Evolutionary conservation across 805 yeast genomes (phyloP).

Genomic region (Candida fluviatilis): DNA sequence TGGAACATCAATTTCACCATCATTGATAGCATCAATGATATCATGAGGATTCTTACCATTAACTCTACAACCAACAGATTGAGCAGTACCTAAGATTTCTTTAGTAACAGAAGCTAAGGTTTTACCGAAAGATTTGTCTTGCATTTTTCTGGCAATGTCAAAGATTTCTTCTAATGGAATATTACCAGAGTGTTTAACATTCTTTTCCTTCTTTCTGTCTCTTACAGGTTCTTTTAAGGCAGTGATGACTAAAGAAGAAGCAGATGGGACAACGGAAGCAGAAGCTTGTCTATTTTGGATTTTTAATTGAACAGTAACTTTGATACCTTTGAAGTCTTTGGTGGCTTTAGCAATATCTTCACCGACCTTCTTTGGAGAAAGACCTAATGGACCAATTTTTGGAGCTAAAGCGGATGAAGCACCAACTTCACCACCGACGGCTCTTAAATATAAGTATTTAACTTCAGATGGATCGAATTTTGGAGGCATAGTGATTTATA

Average conservation of each 20-base stretch:
- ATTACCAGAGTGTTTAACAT: conserved; percentile 99
- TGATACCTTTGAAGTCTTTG: conserved; percentile 97
- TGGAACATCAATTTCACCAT: conserved; percentile 95
- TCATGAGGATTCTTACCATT: conserved; percentile 99
- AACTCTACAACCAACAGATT: conserved; percentile 99
- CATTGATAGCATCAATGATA: conserved; percentile 96
- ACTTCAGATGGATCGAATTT: conserved; percentile 99
- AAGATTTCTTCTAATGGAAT: conserved; percentile 92
- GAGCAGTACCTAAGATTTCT: conserved; percentile 99
- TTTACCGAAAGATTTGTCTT: conserved; percentile 97
- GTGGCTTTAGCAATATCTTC: conserved; percentile 99
- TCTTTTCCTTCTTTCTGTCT: conserved; percentile 99
- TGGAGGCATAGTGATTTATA: conserved; percentile 72
- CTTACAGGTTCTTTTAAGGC: conserved; percentile 99
- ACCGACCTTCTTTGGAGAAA: conserved; percentile 99
- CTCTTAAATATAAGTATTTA: conserved; percentile 97
- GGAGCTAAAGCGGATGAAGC: conserved; percentile 99
- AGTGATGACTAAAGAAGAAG: conserved; percentile 97
- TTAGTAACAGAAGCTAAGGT: conserved; percentile 93
- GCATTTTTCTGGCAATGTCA: conserved; percentile 97
- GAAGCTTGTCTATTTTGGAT: conserved; percentile 99
- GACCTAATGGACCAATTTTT: conserved; percentile 99
- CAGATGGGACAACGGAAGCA: conserved; percentile 98
- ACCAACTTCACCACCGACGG: conserved; percentile 99
- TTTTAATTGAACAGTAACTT: conserved; percentile 97